phyloP scores from a whole-genome alignment of 192 early-diverging fungal species.

The Coemansia sp. region DNA sequence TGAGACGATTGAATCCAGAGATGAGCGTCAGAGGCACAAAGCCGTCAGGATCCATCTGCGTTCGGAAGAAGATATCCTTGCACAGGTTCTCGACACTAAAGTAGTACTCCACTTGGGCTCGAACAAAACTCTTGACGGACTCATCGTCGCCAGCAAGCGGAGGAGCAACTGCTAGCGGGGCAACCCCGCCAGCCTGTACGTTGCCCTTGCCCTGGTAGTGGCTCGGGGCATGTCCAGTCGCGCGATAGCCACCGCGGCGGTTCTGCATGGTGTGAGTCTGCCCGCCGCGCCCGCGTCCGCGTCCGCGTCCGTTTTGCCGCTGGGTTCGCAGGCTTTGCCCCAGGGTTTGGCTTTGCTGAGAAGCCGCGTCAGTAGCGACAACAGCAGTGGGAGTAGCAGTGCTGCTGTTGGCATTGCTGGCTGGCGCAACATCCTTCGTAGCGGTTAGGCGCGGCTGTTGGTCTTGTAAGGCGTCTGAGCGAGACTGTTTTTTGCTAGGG shows the following conservation, averaged over 20 bases:
- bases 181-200: constrained; percentile 35
- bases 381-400: neutral
- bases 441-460: constrained; percentile 2
- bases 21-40: constrained; percentile 76
- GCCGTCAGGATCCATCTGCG: constrained; percentile 86
- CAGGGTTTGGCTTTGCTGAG: constrained; percentile 12
- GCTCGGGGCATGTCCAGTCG: constrained; percentile 40
- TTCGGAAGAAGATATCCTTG: constrained; percentile 92
- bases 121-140: constrained; percentile 44
- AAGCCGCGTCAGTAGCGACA: neutral
- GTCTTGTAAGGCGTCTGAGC: constrained; percentile 3
- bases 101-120: constrained; percentile 82
- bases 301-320: constrained; percentile 23
- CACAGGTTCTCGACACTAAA: constrained; percentile 96
- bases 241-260: constrained; percentile 29
- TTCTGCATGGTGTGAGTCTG: constrained; percentile 2
- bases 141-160: constrained; percentile 41
- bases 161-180: constrained; percentile 29
- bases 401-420: constrained; percentile 2
- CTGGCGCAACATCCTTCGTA: neutral
- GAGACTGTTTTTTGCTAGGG: constrained; percentile 12
- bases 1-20: constrained; percentile 87
- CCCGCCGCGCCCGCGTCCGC: constrained; percentile 29
- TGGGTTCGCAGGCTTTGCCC: constrained; percentile 20
- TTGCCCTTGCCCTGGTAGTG: constrained; percentile 53